A percentile compares a stretch with the other conserved stretches of the same genome.
phyloP scores from a whole-genome alignment of 441 rosid genomes.

The Adansonia grandidieri region DNA sequence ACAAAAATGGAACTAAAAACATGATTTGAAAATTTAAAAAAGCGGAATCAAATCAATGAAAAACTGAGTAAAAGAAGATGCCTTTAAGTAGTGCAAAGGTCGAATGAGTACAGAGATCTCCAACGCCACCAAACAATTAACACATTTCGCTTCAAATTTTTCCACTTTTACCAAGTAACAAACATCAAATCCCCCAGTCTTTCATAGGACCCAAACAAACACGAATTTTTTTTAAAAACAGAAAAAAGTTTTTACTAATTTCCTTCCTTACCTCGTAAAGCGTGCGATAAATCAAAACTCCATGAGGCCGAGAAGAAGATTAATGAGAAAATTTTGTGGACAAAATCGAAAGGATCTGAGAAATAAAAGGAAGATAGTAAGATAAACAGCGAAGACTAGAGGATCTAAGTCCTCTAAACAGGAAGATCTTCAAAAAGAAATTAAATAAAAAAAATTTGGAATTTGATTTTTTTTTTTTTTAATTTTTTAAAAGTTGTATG shows the following conservation, averaged over 20 bases:
- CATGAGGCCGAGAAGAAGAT: conserved; percentile 39
- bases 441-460: background rate
- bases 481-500: background rate
- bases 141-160: conserved; percentile 35
- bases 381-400: conserved; percentile 24
- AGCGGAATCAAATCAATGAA: conserved; percentile 23
- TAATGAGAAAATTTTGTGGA: conserved; percentile 22
- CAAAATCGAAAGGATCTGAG: conserved; percentile 28
- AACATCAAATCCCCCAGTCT: conserved; percentile 19
- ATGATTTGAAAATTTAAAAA: background rate
- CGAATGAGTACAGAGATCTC: conserved; percentile 31
- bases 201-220: conserved; percentile 41
- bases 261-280: conserved; percentile 37
- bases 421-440: conserved; percentile 27
- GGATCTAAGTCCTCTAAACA: conserved; percentile 42
- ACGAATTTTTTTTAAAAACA: background rate
- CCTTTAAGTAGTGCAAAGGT: too few relatives aligned
- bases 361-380: conserved; percentile 34
- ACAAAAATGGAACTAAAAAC: conserved; percentile 14
- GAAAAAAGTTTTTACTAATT: background rate
- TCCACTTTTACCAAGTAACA: conserved; percentile 34
- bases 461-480: background rate
- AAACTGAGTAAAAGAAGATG: background rate
- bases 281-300: conserved; percentile 41
- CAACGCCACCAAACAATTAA: conserved; percentile 6